Base-by-base conservation (phyloP, 208 protist species). In the Wallacemonas sp. region DNA sequence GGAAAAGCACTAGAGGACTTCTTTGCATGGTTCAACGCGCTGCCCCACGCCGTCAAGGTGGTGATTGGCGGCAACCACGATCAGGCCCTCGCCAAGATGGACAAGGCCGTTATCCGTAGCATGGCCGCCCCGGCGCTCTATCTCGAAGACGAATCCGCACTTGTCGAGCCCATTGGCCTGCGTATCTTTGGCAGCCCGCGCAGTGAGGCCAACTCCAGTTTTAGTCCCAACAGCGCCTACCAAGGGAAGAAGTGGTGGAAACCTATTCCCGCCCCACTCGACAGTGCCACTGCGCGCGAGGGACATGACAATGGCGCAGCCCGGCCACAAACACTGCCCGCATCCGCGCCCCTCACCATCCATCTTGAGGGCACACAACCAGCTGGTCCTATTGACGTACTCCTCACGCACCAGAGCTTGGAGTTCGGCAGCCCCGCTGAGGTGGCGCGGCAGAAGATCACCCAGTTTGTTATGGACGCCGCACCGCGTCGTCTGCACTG, bases 61-160 rank as follows among this genome's bases (percentile, higher is more conserved):
- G 43, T 94, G 39, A 92, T 97, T 32, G 88, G 68, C 0, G 93
- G 93, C 17, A 97, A 97, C 64, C 90, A 95, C 68, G 93, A 96
- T 58, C 74, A 54, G 9, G 43, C 54, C 1, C 55, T 91, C 5
- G 60, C 64, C 21, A 41, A 61, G 16, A 66, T 80, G 70, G 54
- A 41, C 5, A 34, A 38, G 24, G 72, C 73, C 11, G 68, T 21
- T 14, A 71, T 86, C 12, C 62, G 72, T 0, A 8, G 17, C 8
- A 75, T 88, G 54, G 78, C 81, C 5, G 58, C 48, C 2, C 84
- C 84, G 0, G 81, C 80, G n/a, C 33, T 87, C 14, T 90, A 90
- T 34, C 64, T 87, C 14, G 49, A 73, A 16, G 72, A 90, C 11
- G 80, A 87, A 27, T 76, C 77, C 63, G 69, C 56, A 12, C 54